Evolutionary conservation across 2,329 filamentous ascomycete genomes (phyloP).

Genomic region (Fusarium protoensiforme): DNA sequence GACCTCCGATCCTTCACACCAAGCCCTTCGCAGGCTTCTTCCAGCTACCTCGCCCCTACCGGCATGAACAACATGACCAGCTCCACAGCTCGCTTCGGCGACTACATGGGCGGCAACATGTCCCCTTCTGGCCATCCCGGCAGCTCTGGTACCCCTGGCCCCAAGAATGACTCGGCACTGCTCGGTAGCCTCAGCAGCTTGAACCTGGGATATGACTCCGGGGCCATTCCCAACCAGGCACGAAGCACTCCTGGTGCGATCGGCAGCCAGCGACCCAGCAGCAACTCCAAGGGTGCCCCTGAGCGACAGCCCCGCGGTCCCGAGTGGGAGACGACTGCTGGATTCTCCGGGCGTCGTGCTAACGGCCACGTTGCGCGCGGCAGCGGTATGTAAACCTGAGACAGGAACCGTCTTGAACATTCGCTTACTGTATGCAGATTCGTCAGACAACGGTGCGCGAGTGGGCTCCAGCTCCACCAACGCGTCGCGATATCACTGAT

Average conservation of each 20-base stretch:
- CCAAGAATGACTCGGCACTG: constrained; percentile 54
- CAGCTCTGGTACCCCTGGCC: constrained; percentile 52
- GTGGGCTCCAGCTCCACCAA: constrained; percentile 49
- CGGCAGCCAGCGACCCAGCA: constrained; percentile 70
- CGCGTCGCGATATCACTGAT: constrained; percentile 52
- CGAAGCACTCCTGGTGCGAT: constrained; percentile 70
- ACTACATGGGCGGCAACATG: constrained; percentile 55
- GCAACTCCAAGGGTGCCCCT: constrained; percentile 56
- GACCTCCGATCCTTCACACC: constrained; percentile 95
- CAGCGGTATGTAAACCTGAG: constrained; percentile 61
- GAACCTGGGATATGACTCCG: constrained; percentile 64
- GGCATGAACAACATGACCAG: constrained; percentile 66
- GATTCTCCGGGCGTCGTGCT: constrained; percentile 66
- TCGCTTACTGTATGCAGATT: constrained; percentile 48
- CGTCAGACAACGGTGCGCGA: constrained; percentile 56
- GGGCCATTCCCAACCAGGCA: constrained; percentile 48
- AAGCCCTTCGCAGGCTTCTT: constrained; percentile 86
- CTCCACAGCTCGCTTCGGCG: constrained; percentile 56
- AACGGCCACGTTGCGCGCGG: constrained; percentile 72
- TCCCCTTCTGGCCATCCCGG: constrained; percentile 49
- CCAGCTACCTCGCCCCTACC: constrained; percentile 73
- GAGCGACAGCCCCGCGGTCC: constrained; percentile 74
- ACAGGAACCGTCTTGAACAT: neutral
- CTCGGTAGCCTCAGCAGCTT: constrained; percentile 62
- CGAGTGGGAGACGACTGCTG: constrained; percentile 66